Conservation (phyloP, 2,329 filamentous ascomycete species). For the Aspergillus pseudotamarii region DNA sequence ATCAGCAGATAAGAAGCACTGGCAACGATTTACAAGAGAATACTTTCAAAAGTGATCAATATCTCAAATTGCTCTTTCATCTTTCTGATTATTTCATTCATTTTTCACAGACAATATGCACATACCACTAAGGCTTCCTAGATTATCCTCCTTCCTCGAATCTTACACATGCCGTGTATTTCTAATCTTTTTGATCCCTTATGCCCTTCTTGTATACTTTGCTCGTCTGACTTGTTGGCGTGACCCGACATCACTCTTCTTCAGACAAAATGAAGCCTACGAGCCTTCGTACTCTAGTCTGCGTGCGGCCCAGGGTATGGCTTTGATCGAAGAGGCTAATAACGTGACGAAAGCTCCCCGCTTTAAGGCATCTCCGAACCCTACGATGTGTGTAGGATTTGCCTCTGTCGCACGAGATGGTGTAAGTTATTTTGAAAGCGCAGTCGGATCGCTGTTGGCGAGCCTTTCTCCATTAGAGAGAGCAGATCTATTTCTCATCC, state of each 20-base stretch:
- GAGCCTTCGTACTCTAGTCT: slow-evolving; percentile 26
- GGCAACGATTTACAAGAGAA: neutral
- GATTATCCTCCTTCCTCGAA: neutral
- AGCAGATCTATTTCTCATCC: slow-evolving; percentile 43
- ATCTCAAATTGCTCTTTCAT: neutral
- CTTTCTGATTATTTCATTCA: neutral
- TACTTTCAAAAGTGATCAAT: neutral
- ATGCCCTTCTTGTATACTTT: slow-evolving; percentile 27
- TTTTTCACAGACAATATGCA: neutral
- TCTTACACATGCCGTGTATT: slow-evolving; percentile 1
- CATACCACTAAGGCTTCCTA: neutral
- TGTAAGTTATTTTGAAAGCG: slow-evolving; percentile 44
- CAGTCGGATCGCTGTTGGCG: slow-evolving; percentile 49
- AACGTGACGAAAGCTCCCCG: slow-evolving; percentile 7
- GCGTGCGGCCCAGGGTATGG: slow-evolving; percentile 25
- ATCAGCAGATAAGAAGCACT: neutral
- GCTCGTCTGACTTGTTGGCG: slow-evolving; percentile 24
- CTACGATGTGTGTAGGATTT: slow-evolving; percentile 47
- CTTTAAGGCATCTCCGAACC: slow-evolving; percentile 43
- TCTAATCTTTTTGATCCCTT: slow-evolving; percentile 24
- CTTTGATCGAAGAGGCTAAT: slow-evolving; percentile 25
- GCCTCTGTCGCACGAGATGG: slow-evolving; percentile 45
- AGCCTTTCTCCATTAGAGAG: slow-evolving; percentile 47
- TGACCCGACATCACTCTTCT: slow-evolving; percentile 37
- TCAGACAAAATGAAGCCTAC: slow-evolving; percentile 30